phyloP scores from a whole-genome alignment of 139 green algal species.

The Micractinium sp. region DNA sequence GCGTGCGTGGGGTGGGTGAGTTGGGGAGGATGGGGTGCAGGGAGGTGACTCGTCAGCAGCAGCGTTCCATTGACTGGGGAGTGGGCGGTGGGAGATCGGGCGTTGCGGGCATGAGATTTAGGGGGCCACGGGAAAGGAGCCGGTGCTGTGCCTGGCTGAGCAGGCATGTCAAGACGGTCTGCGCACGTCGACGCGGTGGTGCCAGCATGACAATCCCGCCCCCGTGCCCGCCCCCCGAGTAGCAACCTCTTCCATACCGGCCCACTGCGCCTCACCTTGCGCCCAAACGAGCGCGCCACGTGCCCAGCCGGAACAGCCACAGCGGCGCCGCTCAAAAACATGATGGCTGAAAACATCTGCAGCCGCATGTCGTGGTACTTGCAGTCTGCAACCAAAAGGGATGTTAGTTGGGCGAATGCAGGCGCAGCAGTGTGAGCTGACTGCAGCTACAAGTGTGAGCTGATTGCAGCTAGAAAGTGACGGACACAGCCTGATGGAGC shows the following conservation, averaged over 20 bases:
- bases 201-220: too few species aligned
- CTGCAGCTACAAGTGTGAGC: not conserved
- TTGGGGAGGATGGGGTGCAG: not conserved
- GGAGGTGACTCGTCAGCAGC: too few species aligned
- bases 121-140: too few species aligned
- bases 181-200: too few species aligned
- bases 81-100: not conserved
- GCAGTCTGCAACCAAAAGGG: slow-evolving; percentile 2
- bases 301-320: slow-evolving; percentile 32
- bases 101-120: too few species aligned
- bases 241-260: not conserved
- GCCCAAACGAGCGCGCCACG: slow-evolving; percentile 42
- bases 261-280: slow-evolving; percentile 25
- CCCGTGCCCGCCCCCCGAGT: too few species aligned
- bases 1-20: too few species aligned
- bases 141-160: too few species aligned
- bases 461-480: not conserved
- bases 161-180: too few species aligned
- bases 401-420: not conserved
- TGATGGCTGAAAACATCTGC: slow-evolving; percentile 73
- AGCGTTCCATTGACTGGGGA: not conserved
- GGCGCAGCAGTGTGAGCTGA: not conserved
- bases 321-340: slow-evolving; percentile 62
- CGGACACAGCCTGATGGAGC: not conserved
- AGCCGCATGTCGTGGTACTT: slow-evolving; percentile 67